These are phyloP conservation scores for Phylloporus arenicola DNA, from an alignment of 768 basidiomycete genomes.

Conservation along the genomic window DNA sequence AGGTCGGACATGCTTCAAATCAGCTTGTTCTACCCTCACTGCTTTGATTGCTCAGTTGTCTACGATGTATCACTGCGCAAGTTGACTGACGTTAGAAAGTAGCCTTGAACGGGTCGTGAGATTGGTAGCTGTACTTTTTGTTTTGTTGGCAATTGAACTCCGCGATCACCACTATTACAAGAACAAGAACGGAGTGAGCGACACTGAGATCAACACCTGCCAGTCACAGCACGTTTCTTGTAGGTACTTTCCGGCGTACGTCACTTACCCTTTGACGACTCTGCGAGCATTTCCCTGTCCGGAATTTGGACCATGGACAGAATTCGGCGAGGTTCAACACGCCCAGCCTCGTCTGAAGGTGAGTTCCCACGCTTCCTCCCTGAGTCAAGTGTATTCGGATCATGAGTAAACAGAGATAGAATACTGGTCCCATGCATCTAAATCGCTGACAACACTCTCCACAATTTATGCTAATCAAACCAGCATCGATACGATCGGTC, in stretches of 20 bases:
- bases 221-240: constrained; percentile 4
- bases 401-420: constrained; percentile 52
- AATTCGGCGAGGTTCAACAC: constrained; percentile 49
- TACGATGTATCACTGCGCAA: constrained; percentile 81
- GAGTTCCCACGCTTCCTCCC: constrained; percentile 25
- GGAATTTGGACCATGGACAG: constrained; percentile 49
- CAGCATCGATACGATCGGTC: constrained; percentile 55
- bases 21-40: neutral
- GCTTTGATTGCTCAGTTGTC: constrained; percentile 48
- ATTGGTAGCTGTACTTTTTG: neutral
- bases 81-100: constrained; percentile 26
- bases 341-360: constrained; percentile 79
- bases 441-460: constrained; percentile 52
- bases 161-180: constrained; percentile 12
- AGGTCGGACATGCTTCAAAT: constrained; percentile 40
- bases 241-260: constrained; percentile 2
- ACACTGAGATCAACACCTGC: neutral
- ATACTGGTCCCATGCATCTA: constrained; percentile 66
- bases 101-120: neutral
- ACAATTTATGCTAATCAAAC: constrained; percentile 46
- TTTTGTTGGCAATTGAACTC: constrained; percentile 15
- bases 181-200: too few species aligned
- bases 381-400: constrained; percentile 4
- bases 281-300: neutral
- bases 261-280: neutral